A percentile compares a stretch with the other conserved stretches of the same genome.
These are phyloP conservation scores for Ochetophila trinervis DNA, from an alignment of 306 rosid genomes.

Conservation along the genomic window DNA sequence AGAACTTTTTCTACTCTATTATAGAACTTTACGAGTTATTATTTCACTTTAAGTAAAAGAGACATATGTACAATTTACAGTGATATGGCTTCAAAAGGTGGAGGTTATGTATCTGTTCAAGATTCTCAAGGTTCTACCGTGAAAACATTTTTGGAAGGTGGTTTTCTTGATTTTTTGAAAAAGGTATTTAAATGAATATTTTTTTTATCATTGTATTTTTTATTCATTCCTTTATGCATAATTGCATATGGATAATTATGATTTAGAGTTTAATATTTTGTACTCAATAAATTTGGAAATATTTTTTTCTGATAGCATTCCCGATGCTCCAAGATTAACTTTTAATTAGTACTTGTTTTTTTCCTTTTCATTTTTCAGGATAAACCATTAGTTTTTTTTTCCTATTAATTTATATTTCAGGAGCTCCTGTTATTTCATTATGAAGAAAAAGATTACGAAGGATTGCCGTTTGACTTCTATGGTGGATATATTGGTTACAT, in stretches of 20 bases:
- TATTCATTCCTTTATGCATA: neutral
- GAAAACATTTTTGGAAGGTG: constrained; percentile 60
- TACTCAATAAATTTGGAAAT: neutral
- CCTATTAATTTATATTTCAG: constrained; percentile 44
- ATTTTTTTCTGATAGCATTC: neutral
- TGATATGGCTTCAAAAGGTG: constrained; percentile 44
- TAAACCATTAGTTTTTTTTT: neutral
- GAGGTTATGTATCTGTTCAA: constrained; percentile 71
- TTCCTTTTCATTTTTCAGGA: too few species aligned
- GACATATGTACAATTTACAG: constrained; percentile 43
- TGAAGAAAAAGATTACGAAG: constrained; percentile 66
- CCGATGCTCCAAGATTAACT: too few species aligned
- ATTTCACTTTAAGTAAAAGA: neutral
- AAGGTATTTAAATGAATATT: constrained; percentile 52
- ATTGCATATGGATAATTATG: too few species aligned
- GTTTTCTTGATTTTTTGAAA: constrained; percentile 77
- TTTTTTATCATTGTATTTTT: neutral
- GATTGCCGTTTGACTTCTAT: constrained; percentile 86
- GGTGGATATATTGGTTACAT: constrained; percentile 96
- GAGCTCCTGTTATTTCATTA: constrained; percentile 69
- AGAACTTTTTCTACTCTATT: neutral
- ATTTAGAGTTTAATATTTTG: neutral
- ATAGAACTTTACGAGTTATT: neutral
- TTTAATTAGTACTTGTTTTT: too few species aligned
- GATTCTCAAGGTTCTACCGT: constrained; percentile 59